These are phyloP conservation scores for Chaetomium fimeti DNA, from an alignment of 495 filamentous ascomycete genomes.

Conservation along the genomic window DNA sequence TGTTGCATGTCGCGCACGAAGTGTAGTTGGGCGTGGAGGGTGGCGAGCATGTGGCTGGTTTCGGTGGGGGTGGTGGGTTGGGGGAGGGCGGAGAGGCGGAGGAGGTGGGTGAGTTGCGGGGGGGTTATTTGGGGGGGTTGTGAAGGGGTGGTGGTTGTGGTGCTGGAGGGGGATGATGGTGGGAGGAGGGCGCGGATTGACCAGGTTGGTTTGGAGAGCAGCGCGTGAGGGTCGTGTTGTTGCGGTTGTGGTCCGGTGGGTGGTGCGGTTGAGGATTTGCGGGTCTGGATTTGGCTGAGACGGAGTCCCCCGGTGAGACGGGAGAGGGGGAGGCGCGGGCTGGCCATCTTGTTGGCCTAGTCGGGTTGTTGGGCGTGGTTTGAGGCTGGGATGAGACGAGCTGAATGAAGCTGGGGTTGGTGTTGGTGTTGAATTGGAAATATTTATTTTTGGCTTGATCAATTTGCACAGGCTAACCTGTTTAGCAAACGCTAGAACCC, in stretches of 20 bases:
- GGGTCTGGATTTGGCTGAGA: neutral
- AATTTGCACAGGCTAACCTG: conserved; percentile 1
- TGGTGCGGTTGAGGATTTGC: conserved; percentile 21
- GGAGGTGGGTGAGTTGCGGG: conserved; percentile 69
- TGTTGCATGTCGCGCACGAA: conserved; percentile 81
- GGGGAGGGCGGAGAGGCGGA: conserved; percentile 86
- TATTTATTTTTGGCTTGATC: neutral
- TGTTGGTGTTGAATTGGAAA: neutral
- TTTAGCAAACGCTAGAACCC: neutral
- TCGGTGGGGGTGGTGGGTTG: conserved; percentile 52
- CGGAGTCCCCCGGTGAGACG: neutral
- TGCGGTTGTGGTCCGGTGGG: neutral
- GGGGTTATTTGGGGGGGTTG: conserved; percentile 39
- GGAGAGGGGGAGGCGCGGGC: conserved; percentile 12
- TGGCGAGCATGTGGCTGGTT: conserved; percentile 62
- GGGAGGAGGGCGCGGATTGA: conserved; percentile 78
- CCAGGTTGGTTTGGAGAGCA: conserved; percentile 77
- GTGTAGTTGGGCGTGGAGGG: conserved; percentile 78
- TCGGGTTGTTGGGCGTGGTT: neutral
- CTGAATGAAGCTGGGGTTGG: neutral
- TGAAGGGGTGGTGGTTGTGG: conserved; percentile 12
- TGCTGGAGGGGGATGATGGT: conserved; percentile 34
- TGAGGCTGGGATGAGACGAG: neutral
- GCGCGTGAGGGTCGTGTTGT: conserved; percentile 26
- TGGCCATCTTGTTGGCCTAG: neutral